A percentile compares a stretch with the other conserved stretches of the same genome.
These are phyloP conservation scores for Dendrobium officinale DNA, from an alignment of 106 monocot genomes.

Conservation along the genomic window DNA sequence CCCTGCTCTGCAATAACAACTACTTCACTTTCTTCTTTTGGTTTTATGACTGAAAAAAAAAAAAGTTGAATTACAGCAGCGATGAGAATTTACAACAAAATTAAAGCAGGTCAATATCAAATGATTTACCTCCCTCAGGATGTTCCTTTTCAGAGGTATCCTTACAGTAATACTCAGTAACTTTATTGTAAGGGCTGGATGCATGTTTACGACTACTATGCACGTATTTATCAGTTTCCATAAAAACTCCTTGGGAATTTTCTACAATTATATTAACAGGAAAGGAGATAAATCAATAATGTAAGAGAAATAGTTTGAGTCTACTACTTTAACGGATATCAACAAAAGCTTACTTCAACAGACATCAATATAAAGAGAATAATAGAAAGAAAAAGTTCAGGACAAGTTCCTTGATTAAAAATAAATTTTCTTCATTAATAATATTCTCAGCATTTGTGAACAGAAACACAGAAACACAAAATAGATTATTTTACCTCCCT, in stretches of 20 bases:
- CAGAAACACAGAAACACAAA: not conserved
- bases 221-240: not conserved
- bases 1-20: not conserved
- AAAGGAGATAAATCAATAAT: not conserved
- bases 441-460: constrained; percentile 1
- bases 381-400: not conserved
- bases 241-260: not conserved
- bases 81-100: not conserved
- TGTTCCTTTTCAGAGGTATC: not conserved
- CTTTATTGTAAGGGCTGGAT: not conserved
- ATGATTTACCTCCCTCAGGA: not conserved
- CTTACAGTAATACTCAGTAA: not conserved
- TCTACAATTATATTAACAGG: not conserved
- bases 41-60: not conserved
- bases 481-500: not conserved
- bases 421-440: not conserved
- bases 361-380: not conserved
- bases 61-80: not conserved
- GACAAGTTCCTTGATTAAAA: not conserved
- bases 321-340: too few species aligned
- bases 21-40: not conserved
- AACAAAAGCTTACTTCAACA: not conserved
- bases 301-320: not conserved
- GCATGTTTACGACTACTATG: not conserved
- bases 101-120: not conserved